A percentile compares a stretch with the other conserved stretches of the same genome.
Evolutionary conservation across 805 yeast genomes (phyloP).

Genomic region (Schwanniomyces yamadae): DNA sequence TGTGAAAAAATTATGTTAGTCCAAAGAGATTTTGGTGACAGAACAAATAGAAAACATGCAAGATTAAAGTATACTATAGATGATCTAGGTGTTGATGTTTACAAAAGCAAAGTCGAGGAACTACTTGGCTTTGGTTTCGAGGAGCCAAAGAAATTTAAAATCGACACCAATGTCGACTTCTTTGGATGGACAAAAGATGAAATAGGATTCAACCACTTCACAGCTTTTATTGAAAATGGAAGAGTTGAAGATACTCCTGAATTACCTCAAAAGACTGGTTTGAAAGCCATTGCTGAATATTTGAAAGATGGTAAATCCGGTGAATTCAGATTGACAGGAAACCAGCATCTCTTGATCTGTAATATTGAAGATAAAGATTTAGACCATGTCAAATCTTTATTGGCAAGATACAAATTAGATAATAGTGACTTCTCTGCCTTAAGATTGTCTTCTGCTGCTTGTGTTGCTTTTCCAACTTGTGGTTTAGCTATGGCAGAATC

Average conservation of each 20-base stretch:
- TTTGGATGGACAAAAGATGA: constrained; percentile 95
- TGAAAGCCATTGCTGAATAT: constrained; percentile 71
- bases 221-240: constrained; percentile 94
- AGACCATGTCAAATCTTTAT: constrained; percentile 56
- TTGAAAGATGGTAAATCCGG: constrained; percentile 62
- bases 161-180: constrained; percentile 83
- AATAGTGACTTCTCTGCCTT: constrained; percentile 80
- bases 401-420: constrained; percentile 77
- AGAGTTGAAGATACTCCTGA: constrained; percentile 92
- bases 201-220: constrained; percentile 80
- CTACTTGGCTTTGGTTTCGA: constrained; percentile 73
- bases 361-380: constrained; percentile 70
- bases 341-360: constrained; percentile 84
- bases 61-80: constrained; percentile 96
- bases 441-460: constrained; percentile 89
- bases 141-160: constrained; percentile 68
- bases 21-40: constrained; percentile 93
- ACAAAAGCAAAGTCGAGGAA: constrained; percentile 79
- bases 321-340: constrained; percentile 91
- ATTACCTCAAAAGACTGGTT: constrained; percentile 85
- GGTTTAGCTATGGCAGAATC: constrained; percentile 99
- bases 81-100: constrained; percentile 85
- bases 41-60: constrained; percentile 95
- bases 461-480: constrained; percentile 98
- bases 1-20: constrained; percentile 92